Evolutionary conservation across 306 rosid species (phyloP), one percentile per base, ranked within the genome.

Genomic region (Cajanus cajan): DNA sequence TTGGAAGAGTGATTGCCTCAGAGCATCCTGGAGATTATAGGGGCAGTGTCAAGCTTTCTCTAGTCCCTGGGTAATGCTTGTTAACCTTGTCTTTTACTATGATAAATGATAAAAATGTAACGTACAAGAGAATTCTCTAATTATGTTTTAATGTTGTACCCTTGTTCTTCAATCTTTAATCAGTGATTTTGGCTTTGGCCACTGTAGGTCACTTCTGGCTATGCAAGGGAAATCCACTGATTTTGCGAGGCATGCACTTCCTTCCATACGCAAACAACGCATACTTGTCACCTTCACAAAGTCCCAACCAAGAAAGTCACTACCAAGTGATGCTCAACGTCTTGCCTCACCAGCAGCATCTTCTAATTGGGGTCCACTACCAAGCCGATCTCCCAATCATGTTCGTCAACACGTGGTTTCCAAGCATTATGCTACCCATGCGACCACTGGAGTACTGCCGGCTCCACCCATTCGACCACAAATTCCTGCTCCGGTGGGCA

Each of bases 21-120:
- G 96, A 90, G 8, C 96, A 91, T 64, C 90, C 92, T 67, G 99
- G 99, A 83, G 93, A 91, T 85, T 93, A 83, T 77, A 90, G 73
- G 84, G 98, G 99, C 73, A 37, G 84, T 33, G 78, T 87, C 78
- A 90, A 79, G 78, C 89, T 95, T 36, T 86, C 96, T 83, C 96
- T 93, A 71, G 68, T 55, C 37, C 94, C 99, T 11, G 99, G 99
- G 99, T 95, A 91, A 83, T 76, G 4, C 47, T 79, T 65, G 43
- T 74, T 25, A 66, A 64, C 73, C 45, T 61, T 73, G 21, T 73
- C 61, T 34, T 76, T 40, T 71, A 64, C 18, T 77, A 68, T 74
- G 47, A 10, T 54, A 55, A 37, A n/a, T n/a, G n/a, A n/a, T n/a
- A n/a, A n/a, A n/a, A n/a, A n/a, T 64, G 39, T 14, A 15, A 68